Percentiles rank a stretch among this genome's conserved stretches.
phyloP scores from a whole-genome alignment of 2,329 filamentous ascomycete species.

The Plenodomus biglobosus region DNA sequence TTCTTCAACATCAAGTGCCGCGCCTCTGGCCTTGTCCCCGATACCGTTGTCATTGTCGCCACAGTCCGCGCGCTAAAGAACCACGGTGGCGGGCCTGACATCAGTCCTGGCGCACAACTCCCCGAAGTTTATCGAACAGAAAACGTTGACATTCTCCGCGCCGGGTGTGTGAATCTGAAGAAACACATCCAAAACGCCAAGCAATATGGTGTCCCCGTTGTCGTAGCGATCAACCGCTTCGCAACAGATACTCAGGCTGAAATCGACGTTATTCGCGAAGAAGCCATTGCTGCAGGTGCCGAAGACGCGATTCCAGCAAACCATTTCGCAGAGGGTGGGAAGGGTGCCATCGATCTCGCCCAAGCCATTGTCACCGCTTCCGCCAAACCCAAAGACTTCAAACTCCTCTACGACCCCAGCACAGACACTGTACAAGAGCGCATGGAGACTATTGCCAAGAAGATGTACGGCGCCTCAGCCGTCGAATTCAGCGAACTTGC shows the following conservation, averaged over 20 bases:
- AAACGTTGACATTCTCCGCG: conserved; percentile 86
- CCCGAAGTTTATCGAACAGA: conserved; percentile 87
- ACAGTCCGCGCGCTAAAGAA: conserved; percentile 96
- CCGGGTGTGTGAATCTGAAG: conserved; percentile 88
- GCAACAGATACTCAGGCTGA: conserved; percentile 92
- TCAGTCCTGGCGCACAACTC: conserved; percentile 82
- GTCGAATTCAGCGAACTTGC: conserved; percentile 94
- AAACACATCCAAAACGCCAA: conserved; percentile 94
- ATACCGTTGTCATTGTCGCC: conserved; percentile 92
- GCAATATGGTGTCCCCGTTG: conserved; percentile 86
- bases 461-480: conserved; percentile 89
- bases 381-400: conserved; percentile 79
- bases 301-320: conserved; percentile 92
- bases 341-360: conserved; percentile 85
- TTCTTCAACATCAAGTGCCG: conserved; percentile 99
- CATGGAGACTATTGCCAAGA: conserved; percentile 84
- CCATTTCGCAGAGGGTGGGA: conserved; percentile 95
- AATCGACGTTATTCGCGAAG: conserved; percentile 83
- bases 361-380: conserved; percentile 81
- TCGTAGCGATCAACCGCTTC: conserved; percentile 97
- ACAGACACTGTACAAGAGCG: conserved; percentile 74
- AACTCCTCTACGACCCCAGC: conserved; percentile 79
- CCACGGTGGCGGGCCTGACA: conserved; percentile 93
- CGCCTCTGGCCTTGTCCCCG: conserved; percentile 86
- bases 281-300: conserved; percentile 86